Conservation (phyloP, 2,329 filamentous ascomycete species). For the Claviceps sp. region DNA sequence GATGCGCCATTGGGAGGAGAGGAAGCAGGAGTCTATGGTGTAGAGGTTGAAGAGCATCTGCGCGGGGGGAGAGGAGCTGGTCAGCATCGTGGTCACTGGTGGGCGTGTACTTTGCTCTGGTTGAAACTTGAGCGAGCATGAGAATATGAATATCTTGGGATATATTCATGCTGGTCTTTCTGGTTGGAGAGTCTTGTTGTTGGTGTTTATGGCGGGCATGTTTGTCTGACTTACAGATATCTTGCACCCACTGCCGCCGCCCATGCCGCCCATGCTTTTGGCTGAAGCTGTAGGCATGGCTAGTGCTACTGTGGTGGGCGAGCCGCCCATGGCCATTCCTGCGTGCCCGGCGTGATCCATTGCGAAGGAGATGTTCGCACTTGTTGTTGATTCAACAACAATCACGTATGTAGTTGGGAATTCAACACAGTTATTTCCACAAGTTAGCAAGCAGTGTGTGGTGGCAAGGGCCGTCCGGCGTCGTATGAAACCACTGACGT, state of each 20-base stretch:
- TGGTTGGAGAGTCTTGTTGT: neutral
- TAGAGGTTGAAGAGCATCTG: slow-evolving; percentile 77
- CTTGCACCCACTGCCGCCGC: slow-evolving; percentile 21
- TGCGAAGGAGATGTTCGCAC: neutral
- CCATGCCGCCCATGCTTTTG: slow-evolving; percentile 13
- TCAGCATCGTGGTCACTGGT: neutral
- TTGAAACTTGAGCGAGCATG: too few relatives aligned
- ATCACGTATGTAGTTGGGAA: too few relatives aligned
- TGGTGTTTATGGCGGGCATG: too few relatives aligned
- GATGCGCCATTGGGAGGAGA: slow-evolving; percentile 57
- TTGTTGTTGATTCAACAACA: too few relatives aligned
- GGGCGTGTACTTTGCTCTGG: too few relatives aligned
- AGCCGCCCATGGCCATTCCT: slow-evolving; percentile 7
- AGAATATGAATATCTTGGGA: neutral
- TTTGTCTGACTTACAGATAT: slow-evolving; percentile 17
- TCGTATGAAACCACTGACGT: neutral
- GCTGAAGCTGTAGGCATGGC: slow-evolving; percentile 8
- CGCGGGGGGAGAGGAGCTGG: neutral
- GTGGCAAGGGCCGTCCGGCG: too few relatives aligned
- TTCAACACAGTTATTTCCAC: too few relatives aligned
- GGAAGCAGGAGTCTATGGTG: slow-evolving; percentile 57
- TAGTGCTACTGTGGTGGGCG: neutral
- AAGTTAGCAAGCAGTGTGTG: too few relatives aligned
- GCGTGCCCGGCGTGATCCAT: slow-evolving; percentile 9
- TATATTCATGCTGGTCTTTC: neutral